These are phyloP conservation scores for Apophysomyces ossiformis DNA, from an alignment of 371 early-diverging fungal species.

Conservation along the genomic window DNA sequence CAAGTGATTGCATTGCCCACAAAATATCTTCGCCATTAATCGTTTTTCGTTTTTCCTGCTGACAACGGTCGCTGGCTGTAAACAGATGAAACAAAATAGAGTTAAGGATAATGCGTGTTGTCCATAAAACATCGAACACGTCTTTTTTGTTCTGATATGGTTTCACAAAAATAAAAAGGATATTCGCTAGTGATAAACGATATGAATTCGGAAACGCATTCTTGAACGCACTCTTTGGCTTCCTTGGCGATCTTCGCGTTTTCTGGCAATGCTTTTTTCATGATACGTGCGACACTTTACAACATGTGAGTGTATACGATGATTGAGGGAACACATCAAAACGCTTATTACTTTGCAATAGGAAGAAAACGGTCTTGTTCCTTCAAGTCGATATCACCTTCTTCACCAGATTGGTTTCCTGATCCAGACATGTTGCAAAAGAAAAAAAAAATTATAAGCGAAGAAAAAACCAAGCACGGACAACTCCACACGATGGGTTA, in stretches of 20 bases:
- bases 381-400: slow-evolving; percentile 75
- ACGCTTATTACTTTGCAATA: slow-evolving; percentile 60
- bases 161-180: slow-evolving; percentile 26
- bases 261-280: slow-evolving; percentile 98
- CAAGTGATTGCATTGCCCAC: slow-evolving; percentile 98
- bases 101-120: slow-evolving; percentile 23
- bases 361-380: slow-evolving; percentile 98
- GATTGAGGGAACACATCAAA: not conserved
- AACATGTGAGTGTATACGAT: slow-evolving; percentile 43
- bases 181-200: slow-evolving; percentile 98
- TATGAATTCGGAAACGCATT: slow-evolving; percentile 99
- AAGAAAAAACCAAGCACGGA: not conserved
- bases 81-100: slow-evolving; percentile 13
- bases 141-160: not conserved
- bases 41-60: slow-evolving; percentile 97
- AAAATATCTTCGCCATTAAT: slow-evolving; percentile 99
- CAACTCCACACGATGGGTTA: no score
- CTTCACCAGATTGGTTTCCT: slow-evolving; percentile 56
- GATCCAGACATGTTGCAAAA: slow-evolving; percentile 13
- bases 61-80: slow-evolving; percentile 93
- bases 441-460: not conserved
- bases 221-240: slow-evolving; percentile 98
- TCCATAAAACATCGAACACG: not conserved
- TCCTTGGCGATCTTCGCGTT: slow-evolving; percentile 99
- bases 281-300: slow-evolving; percentile 95